Evolutionary conservation across 306 rosid genomes (phyloP).

Genomic region (Castanopsis chinensis): DNA sequence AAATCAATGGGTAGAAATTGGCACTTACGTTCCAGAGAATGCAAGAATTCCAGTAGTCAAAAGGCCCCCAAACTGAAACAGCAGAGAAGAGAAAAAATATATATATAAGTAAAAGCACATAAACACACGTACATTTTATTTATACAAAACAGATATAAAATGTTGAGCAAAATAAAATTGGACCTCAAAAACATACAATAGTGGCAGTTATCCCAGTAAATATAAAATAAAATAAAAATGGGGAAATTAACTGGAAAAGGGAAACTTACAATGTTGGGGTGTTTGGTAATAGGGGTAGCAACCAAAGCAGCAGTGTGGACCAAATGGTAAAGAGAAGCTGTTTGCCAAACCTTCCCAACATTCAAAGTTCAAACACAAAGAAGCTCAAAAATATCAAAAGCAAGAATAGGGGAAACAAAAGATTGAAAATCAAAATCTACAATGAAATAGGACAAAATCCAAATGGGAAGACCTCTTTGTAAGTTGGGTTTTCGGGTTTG

Average conservation of each 20-base stretch:
- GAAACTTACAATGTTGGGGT: conserved; percentile 74
- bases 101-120: background rate
- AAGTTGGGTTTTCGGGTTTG: conserved; percentile 77
- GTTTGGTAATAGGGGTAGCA: conserved; percentile 69
- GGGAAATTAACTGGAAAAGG: background rate
- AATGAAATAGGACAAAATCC: conserved; percentile 16
- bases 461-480: conserved; percentile 55
- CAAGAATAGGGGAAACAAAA: background rate
- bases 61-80: conserved; percentile 86
- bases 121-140: background rate
- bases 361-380: background rate
- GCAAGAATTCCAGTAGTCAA: conserved; percentile 77
- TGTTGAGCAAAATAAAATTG: background rate
- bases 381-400: background rate
- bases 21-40: conserved; percentile 90
- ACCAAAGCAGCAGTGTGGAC: conserved; percentile 88
- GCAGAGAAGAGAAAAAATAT: background rate
- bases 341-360: conserved; percentile 79
- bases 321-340: conserved; percentile 93
- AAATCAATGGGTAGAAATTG: background rate
- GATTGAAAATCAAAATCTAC: background rate
- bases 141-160: background rate
- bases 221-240: background rate
- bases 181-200: background rate
- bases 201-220: background rate